A percentile compares a stretch with the other conserved stretches of the same genome.
These are phyloP conservation scores for Saccharomyces jurei DNA, from an alignment of 805 yeast species.

Conservation along the genomic window DNA sequence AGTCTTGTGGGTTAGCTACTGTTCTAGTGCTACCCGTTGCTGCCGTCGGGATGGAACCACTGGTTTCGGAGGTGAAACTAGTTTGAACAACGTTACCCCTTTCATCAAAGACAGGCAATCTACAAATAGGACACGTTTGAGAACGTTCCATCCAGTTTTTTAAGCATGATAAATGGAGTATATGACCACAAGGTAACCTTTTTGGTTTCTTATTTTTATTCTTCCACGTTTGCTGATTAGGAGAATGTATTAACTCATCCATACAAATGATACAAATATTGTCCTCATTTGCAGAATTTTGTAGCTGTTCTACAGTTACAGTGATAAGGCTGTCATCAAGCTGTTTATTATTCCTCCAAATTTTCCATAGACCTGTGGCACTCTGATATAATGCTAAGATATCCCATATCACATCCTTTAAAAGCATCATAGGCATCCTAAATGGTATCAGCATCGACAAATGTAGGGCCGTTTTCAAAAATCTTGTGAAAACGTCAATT, in stretches of 20 bases:
- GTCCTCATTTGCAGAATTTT: slow-evolving; percentile 53
- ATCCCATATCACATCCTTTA: slow-evolving; percentile 43
- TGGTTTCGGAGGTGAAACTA: background rate
- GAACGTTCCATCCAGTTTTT: slow-evolving; percentile 91
- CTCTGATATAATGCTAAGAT: slow-evolving; percentile 28
- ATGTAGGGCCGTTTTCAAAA: slow-evolving; percentile 40
- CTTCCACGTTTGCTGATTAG: background rate
- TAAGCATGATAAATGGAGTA: slow-evolving; percentile 81
- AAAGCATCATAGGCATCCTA: slow-evolving; percentile 38
- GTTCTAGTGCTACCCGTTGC: background rate
- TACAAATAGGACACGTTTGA: slow-evolving; percentile 87
- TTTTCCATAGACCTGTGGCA: slow-evolving; percentile 32
- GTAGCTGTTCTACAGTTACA: slow-evolving; percentile 58
- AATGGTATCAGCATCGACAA: slow-evolving; percentile 41
- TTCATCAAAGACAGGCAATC: slow-evolving; percentile 52
- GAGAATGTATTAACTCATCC: slow-evolving; percentile 62
- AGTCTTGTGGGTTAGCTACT: background rate
- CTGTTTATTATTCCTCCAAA: slow-evolving; percentile 43
- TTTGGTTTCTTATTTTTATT: slow-evolving; percentile 44
- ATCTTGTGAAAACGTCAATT: slow-evolving; percentile 45
- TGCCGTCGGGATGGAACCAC: background rate
- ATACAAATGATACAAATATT: slow-evolving; percentile 80
- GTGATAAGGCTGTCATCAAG: slow-evolving; percentile 55
- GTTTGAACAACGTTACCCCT: slow-evolving; percentile 17
- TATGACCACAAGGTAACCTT: slow-evolving; percentile 75